These are phyloP conservation scores for Areca catechu DNA, from an alignment of 176 grass and related monocot species.

Conservation along the genomic window DNA sequence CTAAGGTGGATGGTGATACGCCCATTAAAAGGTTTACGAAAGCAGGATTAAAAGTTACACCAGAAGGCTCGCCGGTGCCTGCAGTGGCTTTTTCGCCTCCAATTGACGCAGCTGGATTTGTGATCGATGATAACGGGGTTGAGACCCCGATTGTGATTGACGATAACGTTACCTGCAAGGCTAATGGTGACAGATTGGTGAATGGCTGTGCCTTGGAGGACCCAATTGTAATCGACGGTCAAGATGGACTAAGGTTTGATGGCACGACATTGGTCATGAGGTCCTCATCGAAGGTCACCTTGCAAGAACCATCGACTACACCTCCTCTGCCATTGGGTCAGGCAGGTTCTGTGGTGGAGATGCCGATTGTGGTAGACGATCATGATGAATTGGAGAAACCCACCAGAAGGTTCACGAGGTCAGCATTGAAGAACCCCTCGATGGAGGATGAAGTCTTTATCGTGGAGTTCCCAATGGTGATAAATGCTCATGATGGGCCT, in stretches of 20 bases:
- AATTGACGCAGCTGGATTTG: no score
- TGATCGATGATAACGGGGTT: no score
- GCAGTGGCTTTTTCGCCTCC: neutral
- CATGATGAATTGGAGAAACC: neutral
- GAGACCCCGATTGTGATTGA: slow-evolving; percentile 1
- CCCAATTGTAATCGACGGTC: neutral
- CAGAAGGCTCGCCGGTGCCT: neutral
- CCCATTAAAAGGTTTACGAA: neutral
- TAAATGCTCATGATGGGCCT: neutral
- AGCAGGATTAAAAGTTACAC: neutral
- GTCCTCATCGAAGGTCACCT: neutral
- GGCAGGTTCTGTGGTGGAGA: neutral
- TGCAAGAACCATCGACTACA: neutral
- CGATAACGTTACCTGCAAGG: neutral
- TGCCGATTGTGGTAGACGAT: neutral
- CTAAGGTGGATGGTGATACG: no score
- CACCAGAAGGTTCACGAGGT: slow-evolving; percentile 52
- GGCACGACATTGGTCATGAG: neutral
- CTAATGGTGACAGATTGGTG: neutral
- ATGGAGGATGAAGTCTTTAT: neutral
- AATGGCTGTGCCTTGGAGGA: neutral
- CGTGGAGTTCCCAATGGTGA: neutral
- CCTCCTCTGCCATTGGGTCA: neutral
- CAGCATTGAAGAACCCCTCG: slow-evolving; percentile 26
- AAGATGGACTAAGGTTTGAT: neutral